Evolutionary conservation across 2,329 filamentous ascomycete species (phyloP).

Genomic region (Epicoccum sorghinum): DNA sequence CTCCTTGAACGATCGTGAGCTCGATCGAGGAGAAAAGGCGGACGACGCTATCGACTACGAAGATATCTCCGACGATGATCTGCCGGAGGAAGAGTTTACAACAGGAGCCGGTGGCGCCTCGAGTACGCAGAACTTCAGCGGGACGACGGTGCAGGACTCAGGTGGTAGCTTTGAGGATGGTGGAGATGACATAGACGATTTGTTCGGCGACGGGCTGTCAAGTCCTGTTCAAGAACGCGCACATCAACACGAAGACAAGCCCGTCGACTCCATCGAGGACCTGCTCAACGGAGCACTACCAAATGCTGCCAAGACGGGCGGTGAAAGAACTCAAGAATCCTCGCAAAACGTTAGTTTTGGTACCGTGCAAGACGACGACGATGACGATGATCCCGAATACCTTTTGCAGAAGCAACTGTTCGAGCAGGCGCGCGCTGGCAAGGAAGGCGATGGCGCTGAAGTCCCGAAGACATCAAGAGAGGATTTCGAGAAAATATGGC

Average conservation of each 20-base stretch:
- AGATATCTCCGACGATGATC: constrained; percentile 89
- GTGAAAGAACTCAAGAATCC: constrained; percentile 24
- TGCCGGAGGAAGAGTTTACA: constrained; percentile 71
- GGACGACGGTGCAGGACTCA: constrained; percentile 41
- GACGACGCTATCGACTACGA: constrained; percentile 91
- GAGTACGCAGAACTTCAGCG: constrained; percentile 35
- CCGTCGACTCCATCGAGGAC: constrained; percentile 42
- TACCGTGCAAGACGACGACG: constrained; percentile 30
- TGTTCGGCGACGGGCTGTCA: constrained; percentile 33
- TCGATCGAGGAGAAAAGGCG: constrained; percentile 73
- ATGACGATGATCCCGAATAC: constrained; percentile 42
- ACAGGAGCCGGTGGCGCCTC: constrained; percentile 26
- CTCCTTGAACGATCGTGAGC: constrained; percentile 39
- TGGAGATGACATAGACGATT: constrained; percentile 34
- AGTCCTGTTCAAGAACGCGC: constrained; percentile 31
- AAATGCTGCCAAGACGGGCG: constrained; percentile 10
- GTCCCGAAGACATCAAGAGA: constrained; percentile 73
- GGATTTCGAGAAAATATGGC: constrained; percentile 79
- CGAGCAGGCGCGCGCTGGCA: constrained; percentile 32
- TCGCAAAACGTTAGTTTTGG: constrained; percentile 27
- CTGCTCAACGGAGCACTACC: constrained; percentile 11
- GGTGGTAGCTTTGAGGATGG: constrained; percentile 55
- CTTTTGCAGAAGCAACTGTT: constrained; percentile 45
- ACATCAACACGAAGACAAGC: constrained; percentile 48
- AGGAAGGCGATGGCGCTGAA: constrained; percentile 62